Base-by-base conservation (phyloP, 2,329 filamentous ascomycete species). In the Penicillium sp. region DNA sequence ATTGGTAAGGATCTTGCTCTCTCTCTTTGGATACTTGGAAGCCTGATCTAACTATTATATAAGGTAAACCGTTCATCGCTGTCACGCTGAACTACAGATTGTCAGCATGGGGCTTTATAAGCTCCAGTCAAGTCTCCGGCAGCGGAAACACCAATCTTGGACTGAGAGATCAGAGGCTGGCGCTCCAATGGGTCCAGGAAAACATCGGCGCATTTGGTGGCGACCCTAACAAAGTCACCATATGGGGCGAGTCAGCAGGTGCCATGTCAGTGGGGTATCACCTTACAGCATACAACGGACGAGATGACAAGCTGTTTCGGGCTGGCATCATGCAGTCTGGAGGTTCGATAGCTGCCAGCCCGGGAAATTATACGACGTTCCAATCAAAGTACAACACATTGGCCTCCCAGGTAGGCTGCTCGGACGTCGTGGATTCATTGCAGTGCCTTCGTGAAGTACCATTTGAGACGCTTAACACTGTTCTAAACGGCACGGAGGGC, bases 361-460 rank as follows among this genome's bases (percentile, higher is more conserved):
- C 45, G 52, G 65, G 67, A 19, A 78, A 79, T 45, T 70, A 72
- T 13, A 73, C 74, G 3, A 71, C 67, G 15, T 78, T 65, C 31
- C 69, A 70, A 52, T 56, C 82, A 0, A 75, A 85, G 4, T 92
- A 90, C 67, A 80, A 91, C 67, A 74, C 76, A 0, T 82, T 92
- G 3, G 84, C 88, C 7, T 66, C 72, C 2, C 77, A 78, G 29
- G 85, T 84, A 0, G 86, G 80, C 48, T 94, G 90, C 75, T 75
- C 79, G 2, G 70, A 77, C 4, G 75, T 80, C 1, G 67, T 72
- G 1, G 82, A 89, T 67, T 86, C 84, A 0, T 78, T 91, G 10
- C 78, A 80, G 13, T 92, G 89, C 69, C 82, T 95, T 12, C 86
- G 90, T 25, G 71, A 71, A 1, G 73, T 86, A 2, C 77, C 82